phyloP scores from a whole-genome alignment of 768 basidiomycete species.

The Serendipita sp. region DNA sequence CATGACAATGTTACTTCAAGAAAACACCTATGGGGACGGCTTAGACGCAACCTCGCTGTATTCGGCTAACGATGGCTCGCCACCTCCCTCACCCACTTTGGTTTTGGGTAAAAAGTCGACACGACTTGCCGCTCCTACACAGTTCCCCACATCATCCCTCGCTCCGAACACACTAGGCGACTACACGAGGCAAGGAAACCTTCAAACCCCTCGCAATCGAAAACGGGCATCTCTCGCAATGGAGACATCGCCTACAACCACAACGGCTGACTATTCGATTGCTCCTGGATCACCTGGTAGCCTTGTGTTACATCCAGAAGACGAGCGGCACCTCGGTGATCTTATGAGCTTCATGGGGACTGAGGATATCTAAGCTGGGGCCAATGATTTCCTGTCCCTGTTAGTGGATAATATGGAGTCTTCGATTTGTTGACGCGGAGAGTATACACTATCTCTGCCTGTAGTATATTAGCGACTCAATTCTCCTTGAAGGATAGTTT shows the following conservation, averaged over 20 bases:
- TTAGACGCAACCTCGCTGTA: not conserved
- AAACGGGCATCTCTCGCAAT: not conserved
- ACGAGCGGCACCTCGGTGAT: not conserved
- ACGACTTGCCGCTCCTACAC: not conserved
- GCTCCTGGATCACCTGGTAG: constrained; percentile 1
- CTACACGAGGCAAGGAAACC: not conserved
- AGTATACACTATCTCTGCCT: not conserved
- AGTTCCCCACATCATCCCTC: not conserved
- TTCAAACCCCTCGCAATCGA: constrained; percentile 1
- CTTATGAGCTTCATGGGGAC: not conserved
- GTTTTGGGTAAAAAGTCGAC: not conserved
- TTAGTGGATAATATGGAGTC: not conserved
- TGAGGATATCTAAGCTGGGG: not conserved
- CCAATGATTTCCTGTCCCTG: too few species aligned
- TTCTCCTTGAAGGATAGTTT: not conserved
- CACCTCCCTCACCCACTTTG: not conserved
- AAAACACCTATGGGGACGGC: not conserved
- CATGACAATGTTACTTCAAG: constrained; percentile 1
- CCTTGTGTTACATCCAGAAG: not conserved
- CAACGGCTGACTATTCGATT: constrained; percentile 1
- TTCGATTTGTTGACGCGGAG: not conserved
- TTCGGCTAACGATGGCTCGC: not conserved
- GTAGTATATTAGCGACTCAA: not conserved
- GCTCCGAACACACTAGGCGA: not conserved
- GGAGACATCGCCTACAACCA: constrained; percentile 4